Base-by-base conservation (phyloP, 2,329 filamentous ascomycete genomes). In the Penicillium sp. region DNA sequence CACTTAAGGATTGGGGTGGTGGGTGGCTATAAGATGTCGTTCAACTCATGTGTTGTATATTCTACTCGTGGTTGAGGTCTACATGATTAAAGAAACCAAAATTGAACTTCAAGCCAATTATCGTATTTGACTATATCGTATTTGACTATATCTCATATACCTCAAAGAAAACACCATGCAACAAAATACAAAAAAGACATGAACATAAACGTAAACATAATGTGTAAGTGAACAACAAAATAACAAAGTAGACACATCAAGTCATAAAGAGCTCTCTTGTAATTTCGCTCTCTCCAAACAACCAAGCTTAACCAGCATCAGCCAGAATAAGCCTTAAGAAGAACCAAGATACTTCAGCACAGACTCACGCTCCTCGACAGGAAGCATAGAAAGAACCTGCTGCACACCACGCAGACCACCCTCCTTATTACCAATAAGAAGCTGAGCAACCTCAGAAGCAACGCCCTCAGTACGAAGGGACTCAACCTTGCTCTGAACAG, bases 341-440 rank as follows among this genome's bases (percentile, higher is more conserved):
- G 71, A 72, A 34, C 58, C 65, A 56, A 81, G 67, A 56, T 75
- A 82, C 73, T 81, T 84, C 52, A 96, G 80, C 49, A 95, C 83
- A 74, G 89, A 85, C 76, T 97, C 92, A 73, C 91, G 89, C 82
- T 99, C 92, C 61, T 85, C 86, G 47, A 92, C 88, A 16, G 92
- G 91, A 79, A 99, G 85, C 73, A 93, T 92, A 67, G 88, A 87
- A 65, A 97, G 77, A 60, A 96, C 85, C 64, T 93, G 88, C 67
- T 91, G 87, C 19, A 99, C 87, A 67, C 94, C 93, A 81, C 89
- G 92, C 71, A 96, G 84, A 40, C 86, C 87, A 60, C 85, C 86
- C 60, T 87, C 84, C 69, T 84, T 85, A 70, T 88, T 86, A 51
- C 81, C 81, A 63, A 86, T 80, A 69, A 90, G 76, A 56, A 91